Evolutionary conservation across 2,329 filamentous ascomycete genomes (phyloP), one percentile per base, ranked within the genome.

Genomic region (Lecanosticta acicola): DNA sequence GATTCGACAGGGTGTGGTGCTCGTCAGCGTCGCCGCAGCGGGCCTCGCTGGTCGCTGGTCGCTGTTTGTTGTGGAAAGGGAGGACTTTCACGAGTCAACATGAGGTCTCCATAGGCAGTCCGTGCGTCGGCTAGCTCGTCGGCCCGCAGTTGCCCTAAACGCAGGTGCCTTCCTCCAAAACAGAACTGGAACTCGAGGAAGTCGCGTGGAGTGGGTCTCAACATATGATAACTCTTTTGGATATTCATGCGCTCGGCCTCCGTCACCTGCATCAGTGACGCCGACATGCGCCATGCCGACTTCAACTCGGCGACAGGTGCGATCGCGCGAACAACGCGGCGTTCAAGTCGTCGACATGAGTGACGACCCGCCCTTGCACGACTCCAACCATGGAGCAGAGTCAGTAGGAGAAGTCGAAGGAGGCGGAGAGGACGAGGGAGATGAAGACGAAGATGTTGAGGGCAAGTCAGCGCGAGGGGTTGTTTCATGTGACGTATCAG

Each of bases 381-480:
- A 45, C 3, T 26, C 17, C 7, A 34, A 33, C 32, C 34, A 50
- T 17, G 38, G 24, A 17, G 38, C 35, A 16, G 41, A 44, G 29
- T 33, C 19, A 13, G 36, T 43, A 7, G 49, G 39, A 20, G 51
- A 37, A 9, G 39, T 39, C 14, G 49, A 49, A n/a, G 59, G 53
- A 2, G 62, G 59, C 13, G 59, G 58, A 7, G 59, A 50, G 3
- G 50, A 58, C 17, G 61, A 54, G 24, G 60, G 60, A 13, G 61
- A 62, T 7, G 50, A 45, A 20, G 53, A 61, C 20, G 57, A 57
- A 19, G 50, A 53, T 14, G 38, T 32, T 4, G 41, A 39, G 41
- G 50, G 53, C 50, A 36, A 40, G 38, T 29, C 24, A 29, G 11
- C 5, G 5, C 24, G 24, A 29, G 7, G n/a, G n/a, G n/a, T n/a